Base-by-base conservation (phyloP, 176 grass and related monocot species). In the Olyra latifolia region DNA sequence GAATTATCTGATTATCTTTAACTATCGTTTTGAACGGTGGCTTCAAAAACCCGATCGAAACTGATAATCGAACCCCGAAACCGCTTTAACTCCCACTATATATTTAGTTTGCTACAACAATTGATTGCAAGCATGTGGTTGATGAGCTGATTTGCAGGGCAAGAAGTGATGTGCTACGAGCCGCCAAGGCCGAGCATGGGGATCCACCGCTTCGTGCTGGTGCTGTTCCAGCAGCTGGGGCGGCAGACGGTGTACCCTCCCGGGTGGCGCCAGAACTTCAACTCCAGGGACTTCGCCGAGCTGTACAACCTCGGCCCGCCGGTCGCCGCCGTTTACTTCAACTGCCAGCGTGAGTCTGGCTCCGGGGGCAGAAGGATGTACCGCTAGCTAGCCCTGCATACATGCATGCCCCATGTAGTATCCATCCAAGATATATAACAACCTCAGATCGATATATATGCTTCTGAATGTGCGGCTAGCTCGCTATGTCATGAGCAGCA, bases 311-410 rank as follows among this genome's bases (percentile, higher is more conserved):
- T 97, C 12, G 85, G 88, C 44, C 39, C 13, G 12, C 85, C 90
- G 0, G 82, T 91, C 69, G 85, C 88, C 19, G 88, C 88, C 74
- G 60, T 79, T 29, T 97, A 84, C 83, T 97, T 93, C 75, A 91
- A 93, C 67, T 93, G 93, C 78, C 93, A 97, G 75, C 88, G 93
- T 7, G 90, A 97, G 90, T 79, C 85, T 0, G 90, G 93, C 54
- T 97, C 88, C 13, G 93, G 93, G 1, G 90, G 88, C 3, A 83
- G 93, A 68, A 88, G 90, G 85, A 70, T 83, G 24, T 89, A 89
- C 75, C 10, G 13, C 23, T 63, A 46, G 68, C 11, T 6, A n/a
- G n/a, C n/a, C n/a, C n/a, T n/a, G n/a, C n/a, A n/a, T n/a, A n/a
- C n/a, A n/a, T n/a, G n/a, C n/a, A n/a, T n/a, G n/a, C n/a, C n/a